Conservation (phyloP, 805 yeast genomes). For the Torulaspora indica region DNA sequence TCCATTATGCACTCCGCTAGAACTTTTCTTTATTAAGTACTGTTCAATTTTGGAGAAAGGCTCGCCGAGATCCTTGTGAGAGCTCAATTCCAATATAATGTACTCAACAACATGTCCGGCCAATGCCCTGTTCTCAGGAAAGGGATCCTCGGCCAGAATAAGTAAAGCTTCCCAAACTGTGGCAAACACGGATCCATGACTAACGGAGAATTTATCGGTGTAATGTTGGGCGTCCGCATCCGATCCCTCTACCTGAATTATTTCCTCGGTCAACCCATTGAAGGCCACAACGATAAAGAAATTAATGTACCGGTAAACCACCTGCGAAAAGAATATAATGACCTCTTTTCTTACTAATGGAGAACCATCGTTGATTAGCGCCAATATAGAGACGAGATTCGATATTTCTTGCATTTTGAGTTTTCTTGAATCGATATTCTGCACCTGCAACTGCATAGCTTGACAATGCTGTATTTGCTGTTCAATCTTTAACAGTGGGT, state of each 20-base stretch:
- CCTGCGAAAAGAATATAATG: conserved; percentile 67
- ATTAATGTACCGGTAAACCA: conserved; percentile 61
- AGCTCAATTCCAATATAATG: conserved; percentile 52
- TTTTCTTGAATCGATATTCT: conserved; percentile 39
- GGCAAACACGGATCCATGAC: conserved; percentile 80
- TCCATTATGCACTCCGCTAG: conserved; percentile 16
- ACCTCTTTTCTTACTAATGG: conserved; percentile 84
- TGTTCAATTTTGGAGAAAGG: conserved; percentile 64
- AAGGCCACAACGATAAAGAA: conserved; percentile 85
- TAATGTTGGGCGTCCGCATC: conserved; percentile 22
- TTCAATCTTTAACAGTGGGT: conserved; percentile 30
- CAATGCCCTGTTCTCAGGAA: conserved; percentile 64
- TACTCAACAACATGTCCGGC: conserved; percentile 75
- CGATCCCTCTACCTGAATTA: conserved; percentile 49
- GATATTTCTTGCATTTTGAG: conserved; percentile 63
- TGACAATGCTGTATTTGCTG: conserved; percentile 32
- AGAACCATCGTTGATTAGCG: conserved; percentile 79
- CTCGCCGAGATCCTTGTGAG: conserved; percentile 54
- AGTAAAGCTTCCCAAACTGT: conserved; percentile 84
- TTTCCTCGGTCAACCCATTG: conserved; percentile 76
- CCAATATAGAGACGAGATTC: conserved; percentile 62
- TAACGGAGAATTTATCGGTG: conserved; percentile 56
- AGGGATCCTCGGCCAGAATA: conserved; percentile 82
- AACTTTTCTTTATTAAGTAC: conserved; percentile 49
- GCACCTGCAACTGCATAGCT: conserved; percentile 27